These are phyloP conservation scores for Croton laevigatus DNA, from an alignment of 441 rosid genomes.

Conservation along the genomic window DNA sequence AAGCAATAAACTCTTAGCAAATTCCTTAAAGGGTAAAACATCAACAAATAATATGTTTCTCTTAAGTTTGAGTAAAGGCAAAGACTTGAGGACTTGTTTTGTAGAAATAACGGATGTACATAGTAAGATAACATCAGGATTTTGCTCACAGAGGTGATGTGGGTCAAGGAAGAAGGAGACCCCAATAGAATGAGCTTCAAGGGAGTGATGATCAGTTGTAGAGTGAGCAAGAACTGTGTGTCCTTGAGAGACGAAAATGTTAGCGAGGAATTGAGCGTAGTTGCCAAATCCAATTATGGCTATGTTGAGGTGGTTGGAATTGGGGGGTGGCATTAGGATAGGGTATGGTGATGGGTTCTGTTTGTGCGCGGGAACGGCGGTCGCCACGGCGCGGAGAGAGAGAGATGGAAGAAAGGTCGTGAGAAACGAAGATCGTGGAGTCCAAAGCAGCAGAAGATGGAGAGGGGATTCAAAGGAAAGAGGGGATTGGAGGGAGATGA, in stretches of 20 bases:
- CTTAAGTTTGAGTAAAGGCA: constrained; percentile 56
- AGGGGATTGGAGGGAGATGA: constrained; percentile 3
- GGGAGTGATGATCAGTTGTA: constrained; percentile 45
- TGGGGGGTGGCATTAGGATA: constrained; percentile 18
- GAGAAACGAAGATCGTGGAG: constrained; percentile 1
- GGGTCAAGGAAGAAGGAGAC: constrained; percentile 52
- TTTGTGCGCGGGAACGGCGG: not conserved
- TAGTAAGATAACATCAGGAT: constrained; percentile 62
- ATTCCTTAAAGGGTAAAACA: constrained; percentile 69
- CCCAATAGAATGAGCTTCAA: constrained; percentile 41
- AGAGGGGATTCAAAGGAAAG: not conserved
- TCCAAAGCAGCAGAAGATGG: not conserved
- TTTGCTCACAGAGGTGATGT: constrained; percentile 57
- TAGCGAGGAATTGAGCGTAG: constrained; percentile 63
- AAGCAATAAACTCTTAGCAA: constrained; percentile 45
- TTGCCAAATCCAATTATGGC: constrained; percentile 68
- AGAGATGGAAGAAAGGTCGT: not conserved
- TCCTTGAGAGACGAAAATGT: constrained; percentile 55
- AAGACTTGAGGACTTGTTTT: constrained; percentile 38
- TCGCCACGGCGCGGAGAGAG: not conserved
- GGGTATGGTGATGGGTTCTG: constrained; percentile 11
- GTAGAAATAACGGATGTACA: constrained; percentile 64
- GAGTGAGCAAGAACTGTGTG: constrained; percentile 58
- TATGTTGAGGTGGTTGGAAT: constrained; percentile 29
- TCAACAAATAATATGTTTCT: constrained; percentile 65